Evolutionary conservation across 257 asterid genomes (phyloP), one percentile per base, ranked within the genome.

Genomic region (Nemophila menziesii): DNA sequence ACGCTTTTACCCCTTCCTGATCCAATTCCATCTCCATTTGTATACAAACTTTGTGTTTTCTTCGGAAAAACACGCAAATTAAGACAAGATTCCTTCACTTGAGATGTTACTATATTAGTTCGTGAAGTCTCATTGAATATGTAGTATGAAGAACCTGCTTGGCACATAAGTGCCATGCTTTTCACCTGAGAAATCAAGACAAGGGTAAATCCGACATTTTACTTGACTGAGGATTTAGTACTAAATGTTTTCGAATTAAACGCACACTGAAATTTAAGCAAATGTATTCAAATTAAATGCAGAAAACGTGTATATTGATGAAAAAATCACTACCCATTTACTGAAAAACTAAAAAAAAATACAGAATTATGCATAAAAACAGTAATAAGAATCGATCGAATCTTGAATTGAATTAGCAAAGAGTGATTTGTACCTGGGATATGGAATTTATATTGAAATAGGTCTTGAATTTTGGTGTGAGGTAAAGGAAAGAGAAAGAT

Each of bases 141-240:
- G 61, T 67, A 49, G 43, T 62, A 78, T 41, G 82, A 46, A 16
- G 92, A 58, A 55, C 79, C 82, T 44, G 81, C 68, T 53, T 53
- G 77, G 43, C 80, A 75, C 75, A 74, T 79, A 75, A 79, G 61
- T 14, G 85, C 78, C 97, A 82, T 86, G 60, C 26, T 64, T 59
- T 38, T 33, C 33, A 48, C 75, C 96, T 81, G 74, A 61, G 64
- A 52, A 41, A 5, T 41, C 34, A 45, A n/a, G n/a, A n/a, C n/a
- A n/a, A n/a, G n/a, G n/a, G n/a, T n/a, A n/a, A n/a, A n/a, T n/a
- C n/a, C n/a, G n/a, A n/a, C n/a, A n/a, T n/a, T n/a, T n/a, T n/a
- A n/a, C n/a, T n/a, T n/a, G n/a, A n/a, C n/a, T n/a, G n/a, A n/a
- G n/a, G n/a, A n/a, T n/a, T n/a, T n/a, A n/a, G n/a, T n/a, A n/a